Percentiles rank a stretch among this genome's conserved stretches.
phyloP scores from a whole-genome alignment of 345 rosid genomes.

The Rhodamnia rubescens region DNA sequence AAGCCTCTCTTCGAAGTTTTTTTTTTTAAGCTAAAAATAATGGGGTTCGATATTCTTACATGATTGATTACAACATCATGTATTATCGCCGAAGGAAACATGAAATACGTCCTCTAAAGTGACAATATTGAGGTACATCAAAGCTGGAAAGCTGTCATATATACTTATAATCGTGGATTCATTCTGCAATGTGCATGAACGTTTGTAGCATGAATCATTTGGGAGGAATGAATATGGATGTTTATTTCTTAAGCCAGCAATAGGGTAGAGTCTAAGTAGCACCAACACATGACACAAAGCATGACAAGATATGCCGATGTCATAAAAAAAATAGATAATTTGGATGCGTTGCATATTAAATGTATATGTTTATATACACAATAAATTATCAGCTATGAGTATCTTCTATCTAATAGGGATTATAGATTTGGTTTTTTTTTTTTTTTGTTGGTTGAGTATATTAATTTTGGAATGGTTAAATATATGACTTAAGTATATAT shows the following conservation, averaged over 20 bases:
- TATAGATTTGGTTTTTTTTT: too few species aligned
- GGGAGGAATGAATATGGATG: not conserved
- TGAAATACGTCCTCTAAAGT: not conserved
- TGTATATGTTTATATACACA: too few species aligned
- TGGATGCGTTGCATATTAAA: too few species aligned
- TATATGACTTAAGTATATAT: too few species aligned
- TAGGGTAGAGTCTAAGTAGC: not conserved
- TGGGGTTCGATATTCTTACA: not conserved
- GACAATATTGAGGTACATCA: not conserved
- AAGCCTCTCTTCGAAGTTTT: not conserved
- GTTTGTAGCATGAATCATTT: not conserved
- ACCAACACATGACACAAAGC: too few species aligned
- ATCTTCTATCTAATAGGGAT: too few species aligned
- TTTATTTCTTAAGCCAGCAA: not conserved
- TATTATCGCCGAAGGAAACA: not conserved
- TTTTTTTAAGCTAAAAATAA: not conserved
- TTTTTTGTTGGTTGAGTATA: too few species aligned
- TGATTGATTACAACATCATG: not conserved
- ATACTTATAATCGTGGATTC: not conserved
- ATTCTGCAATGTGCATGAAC: not conserved
- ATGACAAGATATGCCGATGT: too few species aligned
- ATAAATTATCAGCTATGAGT: too few species aligned
- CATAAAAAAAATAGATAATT: too few species aligned
- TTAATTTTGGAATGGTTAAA: too few species aligned
- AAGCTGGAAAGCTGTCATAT: not conserved